Percentiles rank a stretch among this genome's conserved stretches.
Conservation (phyloP, 164 flowering plant species). For the Chimonanthus salicifolius region DNA sequence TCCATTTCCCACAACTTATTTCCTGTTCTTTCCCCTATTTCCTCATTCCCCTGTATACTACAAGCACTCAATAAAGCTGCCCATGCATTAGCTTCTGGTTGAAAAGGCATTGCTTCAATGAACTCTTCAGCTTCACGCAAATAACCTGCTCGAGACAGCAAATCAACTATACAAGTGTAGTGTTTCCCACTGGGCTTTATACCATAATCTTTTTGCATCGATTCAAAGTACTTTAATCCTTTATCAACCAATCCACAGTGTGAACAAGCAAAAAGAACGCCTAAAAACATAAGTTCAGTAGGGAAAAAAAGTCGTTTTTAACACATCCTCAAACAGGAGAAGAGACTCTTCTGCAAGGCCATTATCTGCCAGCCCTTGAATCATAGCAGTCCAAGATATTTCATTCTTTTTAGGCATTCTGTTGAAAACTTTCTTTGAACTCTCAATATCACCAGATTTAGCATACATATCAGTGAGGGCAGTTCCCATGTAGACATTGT, state of each 20-base stretch:
- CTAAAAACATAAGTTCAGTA: constrained; percentile 39
- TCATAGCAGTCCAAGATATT: constrained; percentile 57
- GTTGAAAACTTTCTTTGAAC: constrained; percentile 35
- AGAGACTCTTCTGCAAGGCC: constrained; percentile 47
- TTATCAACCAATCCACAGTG: constrained; percentile 60
- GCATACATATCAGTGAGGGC: constrained; percentile 68
- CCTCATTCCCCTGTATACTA: constrained; percentile 36
- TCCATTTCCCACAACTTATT: constrained; percentile 31
- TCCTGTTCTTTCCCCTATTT: constrained; percentile 41
- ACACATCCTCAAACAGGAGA: constrained; percentile 43
- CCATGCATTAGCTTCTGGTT: constrained; percentile 48
- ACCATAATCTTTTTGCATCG: constrained; percentile 44
- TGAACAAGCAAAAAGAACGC: constrained; percentile 58
- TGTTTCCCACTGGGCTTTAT: constrained; percentile 46
- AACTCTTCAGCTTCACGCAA: constrained; percentile 52
- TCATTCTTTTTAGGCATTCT: constrained; percentile 45
- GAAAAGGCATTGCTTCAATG: constrained; percentile 42
- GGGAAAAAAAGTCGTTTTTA: constrained; percentile 30
- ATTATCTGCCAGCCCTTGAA: constrained; percentile 65
- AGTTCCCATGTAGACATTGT: constrained; percentile 48
- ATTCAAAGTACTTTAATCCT: constrained; percentile 40
- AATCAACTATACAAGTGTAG: constrained; percentile 52
- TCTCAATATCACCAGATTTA: constrained; percentile 52
- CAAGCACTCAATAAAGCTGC: constrained; percentile 59
- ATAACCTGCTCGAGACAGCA: constrained; percentile 53